Conservation (phyloP, 495 filamentous ascomycete genomes). For the Glarea lozoyensis region DNA sequence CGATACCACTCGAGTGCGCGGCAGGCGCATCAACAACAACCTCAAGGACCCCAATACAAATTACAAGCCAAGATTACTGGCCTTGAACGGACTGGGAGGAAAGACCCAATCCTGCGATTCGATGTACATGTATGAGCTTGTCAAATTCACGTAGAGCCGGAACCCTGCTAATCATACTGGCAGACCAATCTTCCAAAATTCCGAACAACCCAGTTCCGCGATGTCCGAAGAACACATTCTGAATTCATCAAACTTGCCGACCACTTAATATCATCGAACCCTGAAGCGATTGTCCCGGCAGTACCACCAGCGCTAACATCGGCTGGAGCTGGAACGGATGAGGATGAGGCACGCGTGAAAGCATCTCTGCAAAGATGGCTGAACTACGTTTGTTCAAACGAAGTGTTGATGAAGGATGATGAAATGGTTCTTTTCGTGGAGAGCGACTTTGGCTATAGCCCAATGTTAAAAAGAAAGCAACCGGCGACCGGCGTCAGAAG, state of each 20-base stretch:
- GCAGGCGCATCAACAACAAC: conserved; percentile 25
- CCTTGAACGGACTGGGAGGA: conserved; percentile 84
- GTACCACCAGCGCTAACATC: conserved; percentile 86
- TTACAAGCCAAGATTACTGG: conserved; percentile 91
- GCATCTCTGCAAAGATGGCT: conserved; percentile 88
- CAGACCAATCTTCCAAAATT: conserved; percentile 98
- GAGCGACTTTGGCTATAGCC: conserved; percentile 96
- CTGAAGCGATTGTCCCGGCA: conserved; percentile 94
- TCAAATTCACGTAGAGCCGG: conserved; percentile 4
- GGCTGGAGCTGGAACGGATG: conserved; percentile 91
- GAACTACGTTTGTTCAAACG: conserved; percentile 83
- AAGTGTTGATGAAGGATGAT: conserved; percentile 87
- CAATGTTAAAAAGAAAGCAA: conserved; percentile 90
- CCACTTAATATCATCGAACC: conserved; percentile 90
- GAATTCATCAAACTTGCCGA: conserved; percentile 94
- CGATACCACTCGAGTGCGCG: conserved; percentile 30
- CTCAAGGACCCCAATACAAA: conserved; percentile 56
- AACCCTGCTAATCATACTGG: conserved; percentile 4
- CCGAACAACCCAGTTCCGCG: conserved; percentile 94
- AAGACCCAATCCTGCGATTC: conserved; percentile 90
- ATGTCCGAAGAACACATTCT: conserved; percentile 87
- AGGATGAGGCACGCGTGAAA: conserved; percentile 88
- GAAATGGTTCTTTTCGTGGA: conserved; percentile 97
- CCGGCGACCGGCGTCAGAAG: conserved; percentile 92
- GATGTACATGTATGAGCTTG: conserved; percentile 73